Conservation (phyloP, 1,284 basidiomycete species). For the Agaricales sp. region DNA sequence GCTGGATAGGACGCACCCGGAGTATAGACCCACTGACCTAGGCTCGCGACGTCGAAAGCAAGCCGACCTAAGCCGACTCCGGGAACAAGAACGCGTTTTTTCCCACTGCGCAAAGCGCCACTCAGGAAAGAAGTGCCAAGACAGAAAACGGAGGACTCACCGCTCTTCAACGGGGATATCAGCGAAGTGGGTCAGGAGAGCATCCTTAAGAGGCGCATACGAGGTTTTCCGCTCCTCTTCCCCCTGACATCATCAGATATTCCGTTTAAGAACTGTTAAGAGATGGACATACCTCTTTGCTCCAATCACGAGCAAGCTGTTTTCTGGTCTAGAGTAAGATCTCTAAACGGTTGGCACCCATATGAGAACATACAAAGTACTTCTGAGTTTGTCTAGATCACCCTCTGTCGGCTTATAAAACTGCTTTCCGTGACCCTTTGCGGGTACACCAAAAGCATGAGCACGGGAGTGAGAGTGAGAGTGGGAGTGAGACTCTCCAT, state of each 20-base stretch:
- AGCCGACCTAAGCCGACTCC: constrained; percentile 82
- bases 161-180: constrained; percentile 42
- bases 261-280: constrained; percentile 4
- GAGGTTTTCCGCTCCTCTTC: constrained; percentile 63
- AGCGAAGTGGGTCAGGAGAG: constrained; percentile 56
- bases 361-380: constrained; percentile 43
- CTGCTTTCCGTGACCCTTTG: constrained; percentile 15
- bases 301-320: constrained; percentile 90
- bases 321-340: constrained; percentile 26
- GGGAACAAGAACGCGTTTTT: constrained; percentile 69
- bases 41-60: constrained; percentile 76
- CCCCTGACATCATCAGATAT: constrained; percentile 36
- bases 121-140: constrained; percentile 2
- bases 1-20: constrained; percentile 4
- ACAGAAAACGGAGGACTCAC: constrained; percentile 19
- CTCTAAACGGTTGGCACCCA: neutral
- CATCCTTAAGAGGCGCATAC: constrained; percentile 74
- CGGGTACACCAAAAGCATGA: constrained; percentile 21
- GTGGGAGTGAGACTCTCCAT: constrained; percentile 15
- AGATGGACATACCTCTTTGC: constrained; percentile 46
- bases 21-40: constrained; percentile 39
- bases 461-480: constrained; percentile 21
- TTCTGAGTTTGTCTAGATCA: constrained; percentile 82
- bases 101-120: constrained; percentile 21
- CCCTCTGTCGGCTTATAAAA: constrained; percentile 48